A percentile compares a stretch with the other conserved stretches of the same genome.
Evolutionary conservation across 1,284 basidiomycete species (phyloP).

Genomic region (Ganoderma resinaceum): DNA sequence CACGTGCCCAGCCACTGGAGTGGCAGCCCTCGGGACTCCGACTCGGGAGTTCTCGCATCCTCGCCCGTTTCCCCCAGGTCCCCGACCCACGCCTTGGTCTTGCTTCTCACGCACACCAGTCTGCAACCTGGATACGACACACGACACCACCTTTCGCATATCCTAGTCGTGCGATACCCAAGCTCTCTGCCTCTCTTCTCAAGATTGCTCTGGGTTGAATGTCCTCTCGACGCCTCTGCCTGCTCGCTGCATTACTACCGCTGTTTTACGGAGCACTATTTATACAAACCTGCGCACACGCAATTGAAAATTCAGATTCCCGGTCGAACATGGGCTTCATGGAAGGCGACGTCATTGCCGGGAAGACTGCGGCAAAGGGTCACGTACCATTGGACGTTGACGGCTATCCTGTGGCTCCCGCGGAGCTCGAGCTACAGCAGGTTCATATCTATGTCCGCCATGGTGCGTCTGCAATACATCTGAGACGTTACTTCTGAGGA

Average conservation of each 20-base stretch:
- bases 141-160: not conserved
- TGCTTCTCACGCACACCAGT: not conserved
- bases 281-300: conserved; percentile 19
- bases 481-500: not conserved
- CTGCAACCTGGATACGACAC: no score
- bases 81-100: not conserved
- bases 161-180: not conserved
- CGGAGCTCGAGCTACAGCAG: conserved; percentile 66
- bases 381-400: conserved; percentile 60
- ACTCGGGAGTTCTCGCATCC: no score
- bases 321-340: conserved; percentile 17
- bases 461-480: conserved; percentile 53
- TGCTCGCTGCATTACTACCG: conserved; percentile 9
- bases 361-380: conserved; percentile 15
- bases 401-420: conserved; percentile 64
- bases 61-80: no score
- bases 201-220: conserved; percentile 17
- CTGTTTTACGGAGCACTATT: conserved; percentile 26
- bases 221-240: conserved; percentile 22
- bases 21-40: no score
- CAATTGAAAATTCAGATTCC: not conserved
- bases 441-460: conserved; percentile 79
- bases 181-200: not conserved
- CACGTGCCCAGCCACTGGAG: not conserved
- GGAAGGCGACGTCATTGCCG: conserved; percentile 6